Base-by-base conservation (phyloP, 495 filamentous ascomycete genomes). In the Penicillium coprophilum region DNA sequence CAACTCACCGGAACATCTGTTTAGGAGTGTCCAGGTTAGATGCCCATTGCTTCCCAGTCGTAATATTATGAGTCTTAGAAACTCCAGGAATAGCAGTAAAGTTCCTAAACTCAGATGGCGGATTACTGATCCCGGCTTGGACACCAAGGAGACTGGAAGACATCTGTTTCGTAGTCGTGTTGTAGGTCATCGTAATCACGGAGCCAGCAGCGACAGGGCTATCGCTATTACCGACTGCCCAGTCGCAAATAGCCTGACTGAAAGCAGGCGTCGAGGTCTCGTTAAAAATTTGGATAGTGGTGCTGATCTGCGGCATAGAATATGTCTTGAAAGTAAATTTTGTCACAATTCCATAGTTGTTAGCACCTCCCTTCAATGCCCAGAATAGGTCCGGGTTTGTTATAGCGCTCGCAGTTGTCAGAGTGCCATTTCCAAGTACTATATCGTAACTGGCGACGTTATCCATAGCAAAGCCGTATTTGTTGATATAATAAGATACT, bases 271-370 rank as follows among this genome's bases (percentile, higher is more conserved):
- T 55, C 0, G 40, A 46, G 5, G 36, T 53, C 55, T 83, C 58
- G 6, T 67, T 53, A 17, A 70, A 74, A 19, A 67, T 62, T 2
- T 72, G 64, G 24, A 72, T 64, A 6, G 64, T 70, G 11, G 62
- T 68, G 54, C 60, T 70, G 24, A 27, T 27, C 4, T 27, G 24
- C 24, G 24, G 24, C 24, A 27, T 27, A 27, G 24, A 2, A 27
- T 27, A 27, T 27, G 24, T 27, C 24, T 27, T 27, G 4, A 27
- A 27, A 4, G 36, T 67, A 40, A 79, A 82, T 17, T 69, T 70
- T 0, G 79, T 82, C 13, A 85, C 62, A 12, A 65, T 59, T 6
- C 71, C 76, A 53, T 69, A 78, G 28, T 76, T 75, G 47, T 71
- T 78, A 4, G 61, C 63, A 1, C 75, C 75, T 11, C 75, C 73